Base-by-base conservation (phyloP, 192 early-diverging fungal genomes). In the Piromyces sp. region DNA sequence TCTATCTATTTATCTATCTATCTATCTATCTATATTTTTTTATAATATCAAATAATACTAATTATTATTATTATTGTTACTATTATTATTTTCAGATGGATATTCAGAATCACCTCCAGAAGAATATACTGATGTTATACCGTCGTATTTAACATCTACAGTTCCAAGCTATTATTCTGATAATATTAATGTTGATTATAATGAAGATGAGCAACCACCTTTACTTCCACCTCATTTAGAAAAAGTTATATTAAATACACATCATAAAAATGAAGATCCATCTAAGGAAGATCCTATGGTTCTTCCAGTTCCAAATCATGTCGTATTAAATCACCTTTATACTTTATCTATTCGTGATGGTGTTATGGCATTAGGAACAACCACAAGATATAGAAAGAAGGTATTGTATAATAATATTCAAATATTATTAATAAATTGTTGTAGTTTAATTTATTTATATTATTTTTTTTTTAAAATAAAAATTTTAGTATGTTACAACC, bases 291-390 rank as follows among this genome's bases (percentile, higher is more conserved):
- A 99, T 84, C 87, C 90, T 0, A 93, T 93, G 83, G 88, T 93
- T 11, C 85, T 99, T 19, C 95, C 95, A 0, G 93, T 95, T 29
- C 97, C 97, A 13, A 95, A 95, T 82, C 94, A 96, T 84, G 97
- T 97, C 17, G 93, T 93, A 30, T 85, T 99, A 81, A 98, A 98
- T 84, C 97, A 99, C 85, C 86, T 99, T 78, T 98, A 97, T 85
- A 96, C 97, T 12, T 97, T 95, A 84, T 95, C 94, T 16, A 98
- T 99, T 80, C 91, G 94, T 82, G 95, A 98, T 82, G 94, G 96
- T 22, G 96, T 99, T 26, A 95, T 99, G 94, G 96, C 96, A 19
- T 88, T 99, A 58, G 93, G 93, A 30, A 91, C 90, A 30, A 98
- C 97, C 16, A 91, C 94, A 36, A 90, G 97, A 81, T 99, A 99